phyloP scores from a whole-genome alignment of 768 basidiomycete species.

The Candolleomyces eurysporus region DNA sequence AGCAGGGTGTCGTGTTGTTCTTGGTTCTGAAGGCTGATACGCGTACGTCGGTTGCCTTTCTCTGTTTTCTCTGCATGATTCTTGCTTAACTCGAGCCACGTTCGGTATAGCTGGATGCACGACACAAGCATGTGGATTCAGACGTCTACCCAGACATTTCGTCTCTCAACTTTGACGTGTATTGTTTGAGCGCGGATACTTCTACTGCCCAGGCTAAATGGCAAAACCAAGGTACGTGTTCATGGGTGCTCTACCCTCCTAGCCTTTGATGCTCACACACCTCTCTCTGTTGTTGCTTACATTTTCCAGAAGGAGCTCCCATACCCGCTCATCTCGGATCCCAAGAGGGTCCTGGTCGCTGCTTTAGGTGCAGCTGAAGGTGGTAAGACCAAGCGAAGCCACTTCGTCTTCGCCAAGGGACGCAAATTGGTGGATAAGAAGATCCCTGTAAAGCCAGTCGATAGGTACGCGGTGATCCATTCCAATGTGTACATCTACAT shows the following conservation, averaged over 20 bases:
- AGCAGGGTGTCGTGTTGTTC: conserved; percentile 80
- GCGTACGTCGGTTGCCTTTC: conserved; percentile 42
- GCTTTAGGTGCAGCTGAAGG: conserved; percentile 79
- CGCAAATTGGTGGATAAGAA: conserved; percentile 85
- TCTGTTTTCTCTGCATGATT: not conserved
- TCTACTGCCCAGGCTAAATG: conserved; percentile 76
- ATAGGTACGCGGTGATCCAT: conserved; percentile 55
- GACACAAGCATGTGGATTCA: conserved; percentile 86
- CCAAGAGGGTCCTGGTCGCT: conserved; percentile 73
- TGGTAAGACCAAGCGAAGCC: conserved; percentile 85
- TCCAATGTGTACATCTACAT: not conserved
- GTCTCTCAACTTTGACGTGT: conserved; percentile 66
- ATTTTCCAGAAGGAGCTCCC: conserved; percentile 72
- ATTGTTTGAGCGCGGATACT: conserved; percentile 81
- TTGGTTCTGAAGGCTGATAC: conserved; percentile 85
- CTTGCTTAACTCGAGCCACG: not conserved
- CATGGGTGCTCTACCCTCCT: not conserved
- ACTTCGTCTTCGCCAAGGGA: conserved; percentile 91
- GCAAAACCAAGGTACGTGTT: conserved; percentile 73
- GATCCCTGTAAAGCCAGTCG: conserved; percentile 81
- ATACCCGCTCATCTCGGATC: conserved; percentile 87
- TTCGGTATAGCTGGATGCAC: conserved; percentile 73
- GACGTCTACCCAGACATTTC: conserved; percentile 80
- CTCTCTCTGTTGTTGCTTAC: too few relatives aligned
- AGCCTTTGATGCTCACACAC: not conserved